Conservation (phyloP, 1,284 basidiomycete genomes). For the Chalciporus sp. region DNA sequence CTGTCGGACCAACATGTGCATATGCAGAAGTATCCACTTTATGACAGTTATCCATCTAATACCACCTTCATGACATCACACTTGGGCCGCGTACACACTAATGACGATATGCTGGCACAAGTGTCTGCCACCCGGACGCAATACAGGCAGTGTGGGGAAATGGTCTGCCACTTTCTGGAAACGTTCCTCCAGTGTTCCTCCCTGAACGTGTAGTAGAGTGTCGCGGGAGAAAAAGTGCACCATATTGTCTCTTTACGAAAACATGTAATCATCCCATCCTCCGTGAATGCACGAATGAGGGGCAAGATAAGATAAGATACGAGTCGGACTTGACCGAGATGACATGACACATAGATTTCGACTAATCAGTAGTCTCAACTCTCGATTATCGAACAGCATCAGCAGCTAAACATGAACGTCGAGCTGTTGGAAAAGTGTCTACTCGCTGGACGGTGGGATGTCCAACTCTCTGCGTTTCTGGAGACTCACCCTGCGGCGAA, state of each 20-base stretch:
- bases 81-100: too few species aligned
- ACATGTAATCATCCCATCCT: neutral
- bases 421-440: conserved; percentile 51
- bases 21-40: neutral
- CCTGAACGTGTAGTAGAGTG: neutral
- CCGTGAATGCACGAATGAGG: too few species aligned
- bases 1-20: neutral
- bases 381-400: neutral
- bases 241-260: neutral
- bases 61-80: neutral
- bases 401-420: conserved; percentile 30
- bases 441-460: conserved; percentile 53
- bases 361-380: neutral
- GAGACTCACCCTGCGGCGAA: conserved; percentile 20
- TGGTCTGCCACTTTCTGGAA: too few species aligned
- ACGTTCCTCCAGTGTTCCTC: too few species aligned
- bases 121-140: neutral
- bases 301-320: conserved; percentile 16
- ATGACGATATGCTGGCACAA: too few species aligned
- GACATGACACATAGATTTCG: neutral
- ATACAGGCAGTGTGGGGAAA: neutral
- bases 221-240: neutral
- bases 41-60: neutral
- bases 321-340: conserved; percentile 8
- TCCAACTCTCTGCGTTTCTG: conserved; percentile 10